These are phyloP conservation scores for Bassia scoparia DNA, from an alignment of 148 eudicot species.

Conservation along the genomic window DNA sequence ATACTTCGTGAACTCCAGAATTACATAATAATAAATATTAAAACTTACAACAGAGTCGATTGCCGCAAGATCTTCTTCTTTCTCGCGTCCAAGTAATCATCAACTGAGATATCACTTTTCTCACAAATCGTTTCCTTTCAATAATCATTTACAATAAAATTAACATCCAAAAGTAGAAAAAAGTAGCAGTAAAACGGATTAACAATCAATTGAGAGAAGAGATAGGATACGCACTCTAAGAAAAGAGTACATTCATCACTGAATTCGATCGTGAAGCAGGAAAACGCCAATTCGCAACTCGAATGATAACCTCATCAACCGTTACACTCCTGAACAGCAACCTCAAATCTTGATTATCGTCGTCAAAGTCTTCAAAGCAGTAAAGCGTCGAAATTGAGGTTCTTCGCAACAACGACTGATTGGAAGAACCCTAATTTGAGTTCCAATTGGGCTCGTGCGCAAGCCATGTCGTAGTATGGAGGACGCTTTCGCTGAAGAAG, in stretches of 20 bases:
- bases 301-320: conserved; percentile 49
- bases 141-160: conserved; percentile 1
- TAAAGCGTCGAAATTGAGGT: conserved; percentile 46
- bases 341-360: conserved; percentile 33
- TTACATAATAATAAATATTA: background rate
- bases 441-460: conserved; percentile 47
- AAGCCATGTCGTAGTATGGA: conserved; percentile 64
- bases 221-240: conserved; percentile 34
- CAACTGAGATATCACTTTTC: conserved; percentile 30
- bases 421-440: conserved; percentile 63
- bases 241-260: conserved; percentile 49
- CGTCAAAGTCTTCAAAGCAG: conserved; percentile 42
- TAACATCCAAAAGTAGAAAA: background rate
- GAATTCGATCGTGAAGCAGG: conserved; percentile 51
- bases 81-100: conserved; percentile 36
- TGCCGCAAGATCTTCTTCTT: conserved; percentile 46
- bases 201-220: background rate
- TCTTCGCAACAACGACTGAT: conserved; percentile 37
- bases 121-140: conserved; percentile 43
- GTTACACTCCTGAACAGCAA: conserved; percentile 39
- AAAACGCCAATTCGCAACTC: conserved; percentile 48
- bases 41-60: conserved; percentile 71
- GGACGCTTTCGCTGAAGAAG: conserved; percentile 39
- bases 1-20: too few relatives aligned
- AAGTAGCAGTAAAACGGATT: background rate